Evolutionary conservation across 2,329 filamentous ascomycete species (phyloP).

Genomic region (Botrytis byssoidea): DNA sequence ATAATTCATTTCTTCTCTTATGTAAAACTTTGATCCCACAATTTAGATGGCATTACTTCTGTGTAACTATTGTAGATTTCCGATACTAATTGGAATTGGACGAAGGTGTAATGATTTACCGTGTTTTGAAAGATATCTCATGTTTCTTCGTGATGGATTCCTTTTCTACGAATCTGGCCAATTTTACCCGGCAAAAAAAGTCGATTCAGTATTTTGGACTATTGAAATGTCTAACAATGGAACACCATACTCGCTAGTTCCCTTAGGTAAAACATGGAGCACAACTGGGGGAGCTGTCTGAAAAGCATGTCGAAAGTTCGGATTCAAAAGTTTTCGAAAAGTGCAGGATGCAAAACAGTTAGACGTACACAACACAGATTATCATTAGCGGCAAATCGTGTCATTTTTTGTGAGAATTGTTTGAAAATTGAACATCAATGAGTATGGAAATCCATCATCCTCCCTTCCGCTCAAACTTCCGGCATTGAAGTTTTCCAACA

Average conservation of each 20-base stretch:
- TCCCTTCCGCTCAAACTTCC: background rate
- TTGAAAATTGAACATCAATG: background rate
- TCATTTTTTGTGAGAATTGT: background rate
- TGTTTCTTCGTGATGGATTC: background rate
- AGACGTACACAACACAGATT: background rate
- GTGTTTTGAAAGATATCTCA: background rate
- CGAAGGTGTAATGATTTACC: background rate
- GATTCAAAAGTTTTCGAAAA: background rate
- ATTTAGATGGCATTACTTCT: slow-evolving; percentile 2
- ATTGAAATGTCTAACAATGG: background rate
- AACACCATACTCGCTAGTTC: background rate
- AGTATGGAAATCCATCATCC: background rate
- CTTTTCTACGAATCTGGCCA: background rate
- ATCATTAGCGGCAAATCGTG: background rate
- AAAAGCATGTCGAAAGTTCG: background rate
- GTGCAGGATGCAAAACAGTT: background rate
- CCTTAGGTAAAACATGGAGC: background rate
- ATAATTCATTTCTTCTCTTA: slow-evolving; percentile 6
- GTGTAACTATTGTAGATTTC: slow-evolving; percentile 1
- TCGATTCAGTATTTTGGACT: background rate
- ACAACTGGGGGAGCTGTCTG: background rate
- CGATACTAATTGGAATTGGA: background rate
- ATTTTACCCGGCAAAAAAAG: background rate
- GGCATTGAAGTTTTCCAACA: background rate
- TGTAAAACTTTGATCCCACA: background rate